Conservation (phyloP, 2,329 filamentous ascomycete species). For the Mariannaea elegans region DNA sequence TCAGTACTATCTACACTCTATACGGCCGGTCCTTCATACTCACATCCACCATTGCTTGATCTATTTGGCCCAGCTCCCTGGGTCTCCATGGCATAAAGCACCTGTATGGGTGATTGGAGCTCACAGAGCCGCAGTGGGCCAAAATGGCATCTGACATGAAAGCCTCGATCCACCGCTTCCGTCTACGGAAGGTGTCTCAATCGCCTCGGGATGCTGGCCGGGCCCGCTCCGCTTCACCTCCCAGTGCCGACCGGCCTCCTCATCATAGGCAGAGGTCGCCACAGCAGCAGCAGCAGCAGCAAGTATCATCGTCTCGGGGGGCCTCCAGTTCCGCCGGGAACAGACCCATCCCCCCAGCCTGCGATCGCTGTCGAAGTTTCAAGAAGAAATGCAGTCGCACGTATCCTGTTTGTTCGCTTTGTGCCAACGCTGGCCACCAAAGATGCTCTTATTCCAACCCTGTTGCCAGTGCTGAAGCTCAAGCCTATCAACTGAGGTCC, state of each 20-base stretch:
- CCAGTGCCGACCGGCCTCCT: conserved; percentile 25
- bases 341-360: conserved; percentile 40
- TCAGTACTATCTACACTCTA: no score
- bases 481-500: conserved; percentile 49
- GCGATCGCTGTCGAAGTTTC: conserved; percentile 54
- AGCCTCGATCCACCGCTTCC: conserved; percentile 40
- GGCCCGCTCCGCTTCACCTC: conserved; percentile 42
- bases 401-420: conserved; percentile 51
- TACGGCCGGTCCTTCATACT: no score
- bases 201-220: conserved; percentile 35
- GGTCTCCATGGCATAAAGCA: background rate
- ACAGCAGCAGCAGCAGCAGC: conserved; percentile 33
- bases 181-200: conserved; percentile 37
- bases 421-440: conserved; percentile 49
- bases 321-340: conserved; percentile 2
- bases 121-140: conserved; percentile 14
- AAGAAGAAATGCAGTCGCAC: conserved; percentile 57
- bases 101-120: background rate
- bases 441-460: conserved; percentile 47
- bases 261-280: conserved; percentile 17
- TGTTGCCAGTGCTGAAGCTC: conserved; percentile 43
- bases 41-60: no score
- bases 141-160: conserved; percentile 42
- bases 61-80: no score
- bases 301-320: background rate